A percentile compares a stretch with the other conserved stretches of the same genome.
These are phyloP conservation scores for Corynascus novoguineensis DNA, from an alignment of 495 filamentous ascomycete genomes.

Conservation along the genomic window DNA sequence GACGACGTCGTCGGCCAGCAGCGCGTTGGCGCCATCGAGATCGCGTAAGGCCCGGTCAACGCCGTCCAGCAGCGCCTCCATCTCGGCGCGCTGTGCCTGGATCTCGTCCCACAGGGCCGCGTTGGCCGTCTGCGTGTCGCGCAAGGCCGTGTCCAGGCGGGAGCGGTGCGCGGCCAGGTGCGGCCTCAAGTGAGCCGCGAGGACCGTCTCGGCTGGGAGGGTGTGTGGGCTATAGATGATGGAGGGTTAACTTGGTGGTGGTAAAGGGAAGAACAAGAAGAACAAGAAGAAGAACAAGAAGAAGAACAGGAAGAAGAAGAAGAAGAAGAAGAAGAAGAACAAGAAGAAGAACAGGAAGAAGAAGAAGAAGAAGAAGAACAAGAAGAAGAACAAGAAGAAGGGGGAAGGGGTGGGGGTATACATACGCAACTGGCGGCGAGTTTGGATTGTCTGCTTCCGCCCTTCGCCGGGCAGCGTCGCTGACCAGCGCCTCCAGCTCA, in stretches of 20 bases:
- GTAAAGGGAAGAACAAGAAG: not conserved
- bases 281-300: not conserved
- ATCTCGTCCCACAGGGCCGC: conserved; percentile 56
- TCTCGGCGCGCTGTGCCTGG: conserved; percentile 63
- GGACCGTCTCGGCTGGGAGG: conserved; percentile 60
- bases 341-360: not conserved
- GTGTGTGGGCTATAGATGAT: conserved; percentile 60
- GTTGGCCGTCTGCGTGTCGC: conserved; percentile 60
- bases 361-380: not conserved
- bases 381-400: not conserved
- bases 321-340: not conserved
- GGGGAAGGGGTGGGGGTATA: conserved; percentile 12
- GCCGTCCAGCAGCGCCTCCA: conserved; percentile 57
- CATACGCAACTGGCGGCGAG: conserved; percentile 43
- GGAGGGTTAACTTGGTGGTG: not conserved
- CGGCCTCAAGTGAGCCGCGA: conserved; percentile 65
- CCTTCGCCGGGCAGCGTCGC: conserved; percentile 58
- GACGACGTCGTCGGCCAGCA: conserved; percentile 38
- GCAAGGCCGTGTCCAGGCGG: conserved; percentile 55
- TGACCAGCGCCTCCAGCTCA: conserved; percentile 70
- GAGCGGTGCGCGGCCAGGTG: conserved; percentile 57
- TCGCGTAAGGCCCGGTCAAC: conserved; percentile 66
- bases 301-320: not conserved
- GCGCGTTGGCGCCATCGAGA: conserved; percentile 57
- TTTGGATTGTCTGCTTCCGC: conserved; percentile 32